Evolutionary conservation across 2,329 filamentous ascomycete species (phyloP), one percentile per base, ranked within the genome.

Genomic region (Monosporascus sp.): DNA sequence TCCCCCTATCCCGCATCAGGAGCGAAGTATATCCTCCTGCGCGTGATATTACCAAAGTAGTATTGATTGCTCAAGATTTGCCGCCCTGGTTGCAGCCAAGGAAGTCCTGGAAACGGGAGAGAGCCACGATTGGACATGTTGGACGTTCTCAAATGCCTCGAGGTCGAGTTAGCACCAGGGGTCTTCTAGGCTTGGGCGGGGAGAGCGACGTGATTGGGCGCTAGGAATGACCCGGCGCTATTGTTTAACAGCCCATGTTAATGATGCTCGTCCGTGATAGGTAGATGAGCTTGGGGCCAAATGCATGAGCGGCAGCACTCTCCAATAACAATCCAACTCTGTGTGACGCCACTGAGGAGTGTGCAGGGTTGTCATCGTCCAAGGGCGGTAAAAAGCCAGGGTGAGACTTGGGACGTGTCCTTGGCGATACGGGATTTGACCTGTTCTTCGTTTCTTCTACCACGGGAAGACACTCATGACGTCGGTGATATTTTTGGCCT

Each of bases 351-450:
- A 58, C 49, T 58, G 68, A 68, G 68, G 68, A 68, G 68, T 63
- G 62, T 72, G 70, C 72, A 75, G 64, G 60, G 58, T 60, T 59
- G 57, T 65, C 58, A 60, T 59, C 58, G 58, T 60, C 56, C 65
- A 59, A 63, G 68, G 74, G 76, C 76, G 76, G 76, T 69, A 78
- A 78, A 64, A 58, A 52, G 49, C 52, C 27, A 31, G 27, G 27
- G 9, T 31, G 27, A 31, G 27, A 11, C 27, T 31, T 14, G 27
- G 27, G 27, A 11, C 14, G 9, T 14, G 27, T 31, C 27, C 27
- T 31, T 31, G 27, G 27, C 27, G 9, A 31, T 5, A 31, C 27
- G 27, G 27, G 27, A 31, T 14, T 14, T 9, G 8, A 31, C 27
- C 27, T 14, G 27, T 11, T 11, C 27, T 31, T 31, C 9, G 4